These are phyloP conservation scores for Ceratocystis lukuohia DNA, from an alignment of 2,329 filamentous ascomycete species.

Conservation along the genomic window DNA sequence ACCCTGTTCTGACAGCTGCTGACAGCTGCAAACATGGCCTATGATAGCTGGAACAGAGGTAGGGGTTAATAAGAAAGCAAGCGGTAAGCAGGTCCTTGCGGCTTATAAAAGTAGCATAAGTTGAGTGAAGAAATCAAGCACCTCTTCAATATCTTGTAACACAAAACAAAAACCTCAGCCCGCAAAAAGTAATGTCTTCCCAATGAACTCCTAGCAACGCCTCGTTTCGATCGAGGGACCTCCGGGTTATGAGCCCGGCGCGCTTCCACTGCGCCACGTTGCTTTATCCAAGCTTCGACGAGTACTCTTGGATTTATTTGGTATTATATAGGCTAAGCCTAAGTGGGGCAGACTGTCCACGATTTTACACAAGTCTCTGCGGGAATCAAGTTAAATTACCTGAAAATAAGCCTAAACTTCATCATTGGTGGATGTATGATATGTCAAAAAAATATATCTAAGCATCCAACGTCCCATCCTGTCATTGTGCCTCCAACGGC, in stretches of 20 bases:
- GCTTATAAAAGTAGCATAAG: no score
- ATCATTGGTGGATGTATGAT: no score
- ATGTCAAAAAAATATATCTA: no score
- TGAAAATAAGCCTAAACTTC: no score
- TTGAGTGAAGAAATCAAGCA: no score
- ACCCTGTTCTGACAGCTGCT: neutral
- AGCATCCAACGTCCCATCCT: no score
- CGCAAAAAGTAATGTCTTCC: neutral
- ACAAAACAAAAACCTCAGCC: no score
- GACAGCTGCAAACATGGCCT: neutral
- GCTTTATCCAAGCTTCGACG: slow-evolving; percentile 2
- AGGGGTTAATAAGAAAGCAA: no score
- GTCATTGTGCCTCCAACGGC: neutral
- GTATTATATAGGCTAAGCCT: neutral
- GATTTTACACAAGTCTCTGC: no score
- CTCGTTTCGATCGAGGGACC: slow-evolving; percentile 20
- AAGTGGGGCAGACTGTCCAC: neutral
- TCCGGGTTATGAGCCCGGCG: slow-evolving; percentile 20
- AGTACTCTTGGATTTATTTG: neutral
- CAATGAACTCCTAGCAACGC: slow-evolving; percentile 9
- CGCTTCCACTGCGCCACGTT: slow-evolving; percentile 20
- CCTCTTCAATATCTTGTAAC: no score
- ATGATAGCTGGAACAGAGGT: no score
- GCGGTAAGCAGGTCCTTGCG: neutral
- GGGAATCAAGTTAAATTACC: no score